Base-by-base conservation (phyloP, 768 basidiomycete genomes). In the Leucosporidium yakuticum region DNA sequence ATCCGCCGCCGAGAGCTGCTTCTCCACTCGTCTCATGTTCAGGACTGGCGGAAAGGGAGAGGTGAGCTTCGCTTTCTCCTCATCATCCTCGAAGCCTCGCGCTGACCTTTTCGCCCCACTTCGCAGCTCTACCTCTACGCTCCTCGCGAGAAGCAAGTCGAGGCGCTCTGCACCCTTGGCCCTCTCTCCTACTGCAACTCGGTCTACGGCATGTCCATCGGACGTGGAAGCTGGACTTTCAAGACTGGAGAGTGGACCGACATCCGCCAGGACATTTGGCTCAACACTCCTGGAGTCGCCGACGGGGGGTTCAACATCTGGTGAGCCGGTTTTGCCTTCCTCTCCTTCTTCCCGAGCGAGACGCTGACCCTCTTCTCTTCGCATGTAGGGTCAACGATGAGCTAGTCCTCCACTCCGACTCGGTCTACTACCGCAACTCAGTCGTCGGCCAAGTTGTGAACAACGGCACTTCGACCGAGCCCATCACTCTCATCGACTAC, bases 181-280 rank as follows among this genome's bases (percentile, higher is more conserved):
- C 69, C 73, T 14, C 62, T 70, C 36, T 68, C 64, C 34, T 73
- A 60, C 64, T 77, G 76, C 75, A 72, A 76, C 65, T 61, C 70
- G 20, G 68, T 69, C 19, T 74, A 74, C 60, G 76, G 75, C 49
- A 69, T 69, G 64, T 85, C 85, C 57, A 81, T 90, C 75, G 87
- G 86, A 14, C 85, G 88, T 64, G 88, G 88, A 9, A 70, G 85
- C 2, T 90, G 86, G 83, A 76, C 71, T 9, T 90, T 88, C 79
- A 76, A 81, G 50, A 79, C 84, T 6, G 88, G 88, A 53, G 76
- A 77, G 65, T 88, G 89, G 85, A 86, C 83, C 27, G 84, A 84
- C n/a, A 81, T 91, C 70, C 79, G 82, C 34, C 83, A 89, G 79
- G 84, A 89, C 69, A 83, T 91, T 61, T 82, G 82, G 77, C 83